These are phyloP conservation scores for Nitzschia palea DNA, from an alignment of 108 stramenopile genomes.

Conservation along the genomic window DNA sequence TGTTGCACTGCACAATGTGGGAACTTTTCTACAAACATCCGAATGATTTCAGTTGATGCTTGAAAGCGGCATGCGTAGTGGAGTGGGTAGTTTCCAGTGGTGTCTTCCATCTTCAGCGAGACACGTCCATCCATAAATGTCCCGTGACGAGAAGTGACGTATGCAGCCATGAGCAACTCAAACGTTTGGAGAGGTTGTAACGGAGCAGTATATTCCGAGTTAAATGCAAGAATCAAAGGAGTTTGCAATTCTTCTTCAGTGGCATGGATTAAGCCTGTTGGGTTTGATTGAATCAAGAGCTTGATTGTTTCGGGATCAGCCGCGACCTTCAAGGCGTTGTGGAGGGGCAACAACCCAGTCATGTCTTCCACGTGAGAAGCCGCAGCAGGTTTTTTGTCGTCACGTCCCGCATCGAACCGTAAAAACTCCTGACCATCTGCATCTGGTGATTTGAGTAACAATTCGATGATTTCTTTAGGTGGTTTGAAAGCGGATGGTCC, in stretches of 20 bases:
- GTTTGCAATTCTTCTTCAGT: slow-evolving; percentile 49
- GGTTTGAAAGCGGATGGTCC: slow-evolving; percentile 40
- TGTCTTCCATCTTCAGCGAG: slow-evolving; percentile 64
- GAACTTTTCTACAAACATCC: slow-evolving; percentile 48
- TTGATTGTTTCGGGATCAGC: slow-evolving; percentile 30
- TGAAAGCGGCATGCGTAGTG: slow-evolving; percentile 72
- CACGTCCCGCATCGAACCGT: slow-evolving; percentile 8
- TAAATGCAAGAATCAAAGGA: slow-evolving; percentile 46
- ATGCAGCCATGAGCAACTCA: slow-evolving; percentile 39
- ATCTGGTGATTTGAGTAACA: slow-evolving; percentile 43
- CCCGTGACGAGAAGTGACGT: slow-evolving; percentile 40
- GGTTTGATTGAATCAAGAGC: slow-evolving; percentile 43
- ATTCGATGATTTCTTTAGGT: slow-evolving; percentile 33
- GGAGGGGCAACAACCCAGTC: slow-evolving; percentile 44
- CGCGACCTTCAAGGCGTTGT: slow-evolving; percentile 40
- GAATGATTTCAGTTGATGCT: slow-evolving; percentile 51
- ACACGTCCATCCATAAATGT: slow-evolving; percentile 50
- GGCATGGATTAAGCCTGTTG: slow-evolving; percentile 48
- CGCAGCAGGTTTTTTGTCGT: slow-evolving; percentile 2
- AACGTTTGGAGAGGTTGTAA: slow-evolving; percentile 30
- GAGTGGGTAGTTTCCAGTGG: slow-evolving; percentile 62
- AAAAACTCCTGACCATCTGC: slow-evolving; percentile 25
- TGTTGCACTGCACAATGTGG: slow-evolving; percentile 42
- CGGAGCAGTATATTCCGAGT: slow-evolving; percentile 37
- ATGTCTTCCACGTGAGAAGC: slow-evolving; percentile 43